Base-by-base conservation (phyloP, 257 asterid genomes). In the Solanum medicagineum region DNA sequence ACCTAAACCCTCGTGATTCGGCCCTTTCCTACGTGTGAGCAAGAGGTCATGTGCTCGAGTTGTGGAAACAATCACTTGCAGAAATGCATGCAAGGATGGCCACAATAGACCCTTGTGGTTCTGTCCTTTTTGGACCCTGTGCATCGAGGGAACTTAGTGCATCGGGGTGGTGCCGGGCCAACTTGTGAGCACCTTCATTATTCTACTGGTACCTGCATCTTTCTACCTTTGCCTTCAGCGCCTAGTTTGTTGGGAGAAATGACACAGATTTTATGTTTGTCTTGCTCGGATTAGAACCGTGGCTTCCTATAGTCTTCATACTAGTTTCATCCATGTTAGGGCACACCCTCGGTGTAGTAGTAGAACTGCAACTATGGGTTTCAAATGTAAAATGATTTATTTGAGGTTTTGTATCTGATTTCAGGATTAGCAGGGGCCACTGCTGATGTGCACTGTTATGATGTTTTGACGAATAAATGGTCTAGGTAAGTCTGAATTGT, bases 381-480 rank as follows among this genome's bases (percentile, higher is more conserved):
- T 73, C 36, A n/a, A 40, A 73, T 42, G 24, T 71, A 71, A 71
- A 42, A 71, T 71, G 55, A 45, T 73, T 71, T n/a, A 44, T 73
- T 6, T 73, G 55, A n/a, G 81, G 56, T 73, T 73, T 86, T 59
- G 75, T 26, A n/a, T 85, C 85, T 89, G 84, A 79, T 89, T 92
- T 89, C 96, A 97, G 99, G 99, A 57, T 92, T 97, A 89, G 99
- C 99, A 0, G 98, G 99, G 63, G 99, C 99, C 40, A 97, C 99
- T 44, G 99, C 99, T 60, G 99, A 97, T 89, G 97, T 95, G 87
- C 99, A 97, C 88, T 92, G 93, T 86, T 97, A 97, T 89, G 98
- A 95, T 83, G 98, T 95, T 70, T 89, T 94, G 92, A 86, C 98
- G 54, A 92, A 94, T 91, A 97, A 97, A 87, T 97, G 99, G 99